These are phyloP conservation scores for Glonium stellatum DNA, from an alignment of 495 filamentous ascomycete genomes.

Conservation along the genomic window DNA sequence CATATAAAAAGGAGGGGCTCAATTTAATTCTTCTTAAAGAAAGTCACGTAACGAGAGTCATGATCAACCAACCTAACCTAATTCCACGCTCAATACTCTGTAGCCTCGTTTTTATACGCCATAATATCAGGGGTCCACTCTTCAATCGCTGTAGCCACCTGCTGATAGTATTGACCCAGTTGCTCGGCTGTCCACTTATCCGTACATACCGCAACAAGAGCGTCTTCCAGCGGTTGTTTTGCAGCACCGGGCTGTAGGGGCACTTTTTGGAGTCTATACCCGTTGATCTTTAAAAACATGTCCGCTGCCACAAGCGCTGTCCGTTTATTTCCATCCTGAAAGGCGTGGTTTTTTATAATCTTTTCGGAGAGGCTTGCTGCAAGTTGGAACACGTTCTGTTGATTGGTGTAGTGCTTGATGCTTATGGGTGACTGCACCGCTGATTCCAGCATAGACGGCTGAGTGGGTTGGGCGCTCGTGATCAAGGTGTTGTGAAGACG, in stretches of 20 bases:
- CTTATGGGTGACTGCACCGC: slow-evolving; percentile 34
- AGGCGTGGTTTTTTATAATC: slow-evolving; percentile 37
- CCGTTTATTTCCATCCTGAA: slow-evolving; percentile 37
- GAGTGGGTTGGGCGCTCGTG: slow-evolving; percentile 15
- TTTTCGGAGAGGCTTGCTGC: slow-evolving; percentile 33
- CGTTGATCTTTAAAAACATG: slow-evolving; percentile 38
- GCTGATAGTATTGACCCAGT: slow-evolving; percentile 27
- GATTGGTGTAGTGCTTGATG: slow-evolving; percentile 31
- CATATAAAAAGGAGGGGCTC: neutral
- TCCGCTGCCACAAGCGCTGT: slow-evolving; percentile 35
- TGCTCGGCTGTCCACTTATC: slow-evolving; percentile 29
- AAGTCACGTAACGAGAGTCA: neutral
- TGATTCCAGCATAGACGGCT: slow-evolving; percentile 29
- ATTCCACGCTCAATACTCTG: neutral
- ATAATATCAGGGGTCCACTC: neutral
- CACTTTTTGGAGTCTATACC: slow-evolving; percentile 27
- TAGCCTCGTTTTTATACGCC: neutral
- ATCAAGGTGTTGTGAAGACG: slow-evolving; percentile 18
- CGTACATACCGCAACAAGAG: slow-evolving; percentile 32
- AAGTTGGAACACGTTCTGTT: slow-evolving; percentile 32
- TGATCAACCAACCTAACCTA: neutral
- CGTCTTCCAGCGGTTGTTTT: slow-evolving; percentile 25
- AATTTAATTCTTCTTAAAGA: too few species aligned
- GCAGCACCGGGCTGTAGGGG: slow-evolving; percentile 21
- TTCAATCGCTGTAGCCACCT: slow-evolving; percentile 3